Evolutionary conservation across 305 asterid genomes (phyloP).

Genomic region (Solanum chacoense): DNA sequence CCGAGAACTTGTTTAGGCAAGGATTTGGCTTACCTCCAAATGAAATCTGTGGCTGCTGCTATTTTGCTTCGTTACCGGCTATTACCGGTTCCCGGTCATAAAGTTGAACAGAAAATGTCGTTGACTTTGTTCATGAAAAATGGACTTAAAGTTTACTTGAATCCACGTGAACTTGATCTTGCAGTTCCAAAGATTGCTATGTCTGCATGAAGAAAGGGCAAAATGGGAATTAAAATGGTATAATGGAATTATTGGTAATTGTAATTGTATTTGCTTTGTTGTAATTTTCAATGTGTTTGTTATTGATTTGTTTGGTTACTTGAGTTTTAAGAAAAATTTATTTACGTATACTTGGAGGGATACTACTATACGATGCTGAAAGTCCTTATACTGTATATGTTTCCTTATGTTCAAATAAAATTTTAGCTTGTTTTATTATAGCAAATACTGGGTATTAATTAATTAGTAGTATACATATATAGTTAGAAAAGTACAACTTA

Average conservation of each 20-base stretch:
- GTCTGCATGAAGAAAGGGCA: conserved; percentile 16
- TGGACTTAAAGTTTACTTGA: conserved; percentile 57
- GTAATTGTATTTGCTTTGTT: not conserved
- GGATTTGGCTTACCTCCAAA: conserved; percentile 81
- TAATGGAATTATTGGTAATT: not conserved
- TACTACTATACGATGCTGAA: not conserved
- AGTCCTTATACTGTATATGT: not conserved
- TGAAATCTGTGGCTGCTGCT: conserved; percentile 84
- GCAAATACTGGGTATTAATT: not conserved
- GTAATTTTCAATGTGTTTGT: not conserved
- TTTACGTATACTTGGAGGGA: not conserved
- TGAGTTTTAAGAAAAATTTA: not conserved
- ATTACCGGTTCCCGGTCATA: conserved; percentile 52
- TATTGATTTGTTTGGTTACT: not conserved
- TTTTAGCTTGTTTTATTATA: not conserved
- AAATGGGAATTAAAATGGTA: not conserved
- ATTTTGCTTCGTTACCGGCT: conserved; percentile 72
- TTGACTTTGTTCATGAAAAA: conserved; percentile 80
- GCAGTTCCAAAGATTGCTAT: conserved; percentile 19
- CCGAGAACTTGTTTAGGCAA: conserved; percentile 85
- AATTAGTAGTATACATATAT: too few species aligned
- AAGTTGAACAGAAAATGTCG: conserved; percentile 86
- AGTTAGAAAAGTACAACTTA: not conserved
- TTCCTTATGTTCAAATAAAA: not conserved
- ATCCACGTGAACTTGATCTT: conserved; percentile 43